Evolutionary conservation across 768 basidiomycete species (phyloP).

Genomic region (Panaeolus cyanescens): DNA sequence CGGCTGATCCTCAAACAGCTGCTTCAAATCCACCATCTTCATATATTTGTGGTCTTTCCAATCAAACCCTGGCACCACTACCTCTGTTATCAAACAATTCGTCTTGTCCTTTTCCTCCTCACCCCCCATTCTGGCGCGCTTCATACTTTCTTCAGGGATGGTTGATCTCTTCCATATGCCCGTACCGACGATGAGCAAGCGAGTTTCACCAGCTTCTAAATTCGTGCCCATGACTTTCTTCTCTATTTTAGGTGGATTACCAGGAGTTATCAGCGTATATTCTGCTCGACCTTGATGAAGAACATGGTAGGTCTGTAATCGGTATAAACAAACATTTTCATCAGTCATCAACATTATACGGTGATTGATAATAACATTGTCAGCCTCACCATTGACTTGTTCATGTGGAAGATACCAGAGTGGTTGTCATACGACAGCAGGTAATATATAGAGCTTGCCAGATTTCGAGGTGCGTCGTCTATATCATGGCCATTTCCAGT

Average conservation of each 20-base stretch:
- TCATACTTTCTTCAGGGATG: constrained; percentile 45
- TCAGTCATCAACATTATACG: background rate
- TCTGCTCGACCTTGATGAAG: constrained; percentile 51
- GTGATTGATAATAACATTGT: too few species aligned
- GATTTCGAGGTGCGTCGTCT: constrained; percentile 24
- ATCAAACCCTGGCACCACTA: constrained; percentile 58
- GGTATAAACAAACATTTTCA: background rate
- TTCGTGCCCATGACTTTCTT: constrained; percentile 46
- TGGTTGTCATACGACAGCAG: constrained; percentile 43
- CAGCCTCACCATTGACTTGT: constrained; percentile 52
- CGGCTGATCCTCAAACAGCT: constrained; percentile 31
- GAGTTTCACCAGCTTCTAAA: constrained; percentile 40
- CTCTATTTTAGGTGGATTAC: constrained; percentile 33
- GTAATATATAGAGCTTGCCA: constrained; percentile 52
- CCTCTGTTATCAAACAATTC: constrained; percentile 59
- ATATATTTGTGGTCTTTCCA: constrained; percentile 55
- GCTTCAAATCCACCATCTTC: constrained; percentile 31
- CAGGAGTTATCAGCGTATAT: constrained; percentile 45
- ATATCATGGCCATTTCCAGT: too few species aligned
- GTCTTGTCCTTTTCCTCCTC: constrained; percentile 32
- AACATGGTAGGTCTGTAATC: constrained; percentile 48
- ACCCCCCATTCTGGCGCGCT: constrained; percentile 29
- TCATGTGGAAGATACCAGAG: constrained; percentile 45
- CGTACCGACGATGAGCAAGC: constrained; percentile 52
- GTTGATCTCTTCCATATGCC: constrained; percentile 57